Base-by-base conservation (phyloP, 2,329 filamentous ascomycete species). In the Dichotomopilus funicola region DNA sequence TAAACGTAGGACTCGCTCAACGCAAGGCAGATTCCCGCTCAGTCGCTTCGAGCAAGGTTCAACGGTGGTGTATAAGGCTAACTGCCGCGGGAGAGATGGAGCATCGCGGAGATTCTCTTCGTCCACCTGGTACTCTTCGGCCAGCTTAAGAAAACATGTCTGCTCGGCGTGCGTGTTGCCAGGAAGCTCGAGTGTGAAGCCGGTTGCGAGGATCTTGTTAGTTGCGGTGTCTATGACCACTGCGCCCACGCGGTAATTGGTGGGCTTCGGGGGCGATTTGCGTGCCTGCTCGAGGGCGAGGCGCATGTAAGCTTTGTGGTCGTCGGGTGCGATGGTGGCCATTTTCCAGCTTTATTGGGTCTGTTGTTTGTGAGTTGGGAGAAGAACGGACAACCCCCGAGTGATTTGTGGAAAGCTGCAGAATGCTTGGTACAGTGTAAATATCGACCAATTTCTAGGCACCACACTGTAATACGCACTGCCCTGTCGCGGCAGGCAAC, bases 111-210 rank as follows among this genome's bases (percentile, higher is more conserved):
- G 76, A 0, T 72, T 67, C 51, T 81, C 79, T 61, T 87, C 84
- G 0, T 76, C 56, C 0, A 78, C 72, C 2, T 67, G 66, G 54
- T 80, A 68, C 59, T 74, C 64, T 48, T 73, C 65, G 1, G 81
- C 75, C 11, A 85, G 79, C 70, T 99, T 97, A 49, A 85, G 72
- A 55, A 99, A 79, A 67, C 90, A 95, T 70, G 87, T 92, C 73
- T 99, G 91, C 69, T 99, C 94, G 3, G 94, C 94, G 67, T 99
- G 94, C 0, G 94, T 97, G 73, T 99, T 99, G 43, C 92, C 94
- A 0, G 84, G 79, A 4, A 91, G 82, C 71, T 99, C 92, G 56
- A 96, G 79, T 0, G 94, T 96, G 73, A 92, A 97, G 53, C 94
- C 92, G 1, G 89, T 88, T 0, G 88, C 82, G 34, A 95, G 77